A percentile compares a stretch with the other conserved stretches of the same genome.
phyloP scores from a whole-genome alignment of 805 yeast species.

The Cyberlindnera lachancei region DNA sequence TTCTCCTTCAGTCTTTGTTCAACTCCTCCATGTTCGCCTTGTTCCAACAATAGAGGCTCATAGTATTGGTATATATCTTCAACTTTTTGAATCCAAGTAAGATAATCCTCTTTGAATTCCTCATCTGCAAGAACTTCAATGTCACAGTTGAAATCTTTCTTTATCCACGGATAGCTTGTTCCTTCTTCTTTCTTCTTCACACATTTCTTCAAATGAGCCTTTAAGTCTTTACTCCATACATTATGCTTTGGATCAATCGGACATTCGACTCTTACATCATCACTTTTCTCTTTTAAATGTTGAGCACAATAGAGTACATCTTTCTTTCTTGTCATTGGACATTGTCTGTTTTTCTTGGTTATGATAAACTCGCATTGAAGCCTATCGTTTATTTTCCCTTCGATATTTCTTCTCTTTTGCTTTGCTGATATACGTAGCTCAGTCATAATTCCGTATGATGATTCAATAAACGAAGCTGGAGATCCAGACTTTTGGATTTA shows the following conservation, averaged over 20 bases:
- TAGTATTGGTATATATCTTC: slow-evolving; percentile 29
- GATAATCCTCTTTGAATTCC: slow-evolving; percentile 15
- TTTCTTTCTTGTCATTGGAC: slow-evolving; percentile 53
- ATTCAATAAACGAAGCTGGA: too few species aligned
- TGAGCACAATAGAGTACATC: slow-evolving; percentile 52
- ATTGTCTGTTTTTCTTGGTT: slow-evolving; percentile 43
- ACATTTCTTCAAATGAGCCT: slow-evolving; percentile 56
- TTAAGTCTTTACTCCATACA: slow-evolving; percentile 53
- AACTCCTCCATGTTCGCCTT: slow-evolving; percentile 21
- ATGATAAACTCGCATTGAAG: slow-evolving; percentile 42
- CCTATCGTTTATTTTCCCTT: slow-evolving; percentile 6
- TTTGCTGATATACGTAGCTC: slow-evolving; percentile 1
- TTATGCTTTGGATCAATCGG: slow-evolving; percentile 72
- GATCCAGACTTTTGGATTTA: too few species aligned
- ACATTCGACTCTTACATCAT: slow-evolving; percentile 50
- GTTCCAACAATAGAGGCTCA: slow-evolving; percentile 24
- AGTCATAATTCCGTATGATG: too few species aligned
- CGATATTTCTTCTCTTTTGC: background rate
- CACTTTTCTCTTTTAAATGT: slow-evolving; percentile 33
- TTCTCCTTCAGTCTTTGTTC: slow-evolving; percentile 28
- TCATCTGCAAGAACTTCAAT: background rate
- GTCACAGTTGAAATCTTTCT: slow-evolving; percentile 35
- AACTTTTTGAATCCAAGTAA: slow-evolving; percentile 27
- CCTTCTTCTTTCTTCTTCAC: slow-evolving; percentile 31
- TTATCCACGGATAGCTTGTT: slow-evolving; percentile 40